Base-by-base conservation (phyloP, 1,284 basidiomycete genomes). In the Microstroma glucosiphilum region DNA sequence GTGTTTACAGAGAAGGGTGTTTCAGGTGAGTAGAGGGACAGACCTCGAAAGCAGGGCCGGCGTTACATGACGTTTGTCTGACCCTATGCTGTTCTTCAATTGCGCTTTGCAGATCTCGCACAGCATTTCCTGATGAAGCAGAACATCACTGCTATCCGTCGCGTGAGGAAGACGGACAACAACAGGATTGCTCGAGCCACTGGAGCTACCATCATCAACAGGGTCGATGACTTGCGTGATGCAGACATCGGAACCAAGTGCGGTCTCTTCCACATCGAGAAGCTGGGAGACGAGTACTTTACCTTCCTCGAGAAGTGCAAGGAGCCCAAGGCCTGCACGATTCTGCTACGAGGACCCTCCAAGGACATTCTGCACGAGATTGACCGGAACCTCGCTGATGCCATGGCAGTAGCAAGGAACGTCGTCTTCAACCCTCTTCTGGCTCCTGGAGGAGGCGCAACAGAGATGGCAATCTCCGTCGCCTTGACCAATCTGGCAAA, bases 281-380 rank as follows among this genome's bases (percentile, higher is more conserved):
- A 98, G 82, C 88, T 98, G 21, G 94, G 94, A 30, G 94, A 98
- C 81, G 94, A 97, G 88, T 96, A 97, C 84, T 98, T 96, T 80
- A 90, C 93, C 49, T 97, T 96, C 87, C 84, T 97, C 61, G 91
- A 90, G 42, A 86, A 92, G 79, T 98, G 96, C 83, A 83, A 83
- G 55, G 84, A 86, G n/a, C 94, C 94, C 37, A 96, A 96, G 82
- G 94, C 96, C 1, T 98, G 94, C 84, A 97, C 94, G 9, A 93
- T 98, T 80, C 86, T 98, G 58, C 88, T 98, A n/a, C 91, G 94
- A 49, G 94, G 94, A 0, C 94, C 94, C 0, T 94, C 91, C 7
- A 98, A 98, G 81, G 94, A 98, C 78, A 92, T 98, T 73, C 84
- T 98, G 51, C 96, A 97, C 81, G 94, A 98, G 82, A 91, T 97